These are phyloP conservation scores for Rostrohypoxylon terebratum DNA, from an alignment of 495 filamentous ascomycete species.

Conservation along the genomic window DNA sequence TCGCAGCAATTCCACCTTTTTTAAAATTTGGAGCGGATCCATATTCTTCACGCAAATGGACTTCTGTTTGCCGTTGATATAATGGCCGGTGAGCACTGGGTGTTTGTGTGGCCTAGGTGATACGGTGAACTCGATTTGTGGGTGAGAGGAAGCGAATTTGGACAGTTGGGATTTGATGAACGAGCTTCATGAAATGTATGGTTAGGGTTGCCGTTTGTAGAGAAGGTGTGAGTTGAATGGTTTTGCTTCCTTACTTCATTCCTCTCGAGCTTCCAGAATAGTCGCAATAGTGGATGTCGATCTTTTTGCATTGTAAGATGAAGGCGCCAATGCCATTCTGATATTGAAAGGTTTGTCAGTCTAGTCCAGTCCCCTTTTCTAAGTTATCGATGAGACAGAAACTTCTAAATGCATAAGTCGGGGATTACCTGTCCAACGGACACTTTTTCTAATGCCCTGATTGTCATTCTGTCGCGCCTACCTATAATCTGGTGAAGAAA, in stretches of 20 bases:
- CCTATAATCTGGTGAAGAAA: neutral
- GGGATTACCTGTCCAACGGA: constrained; percentile 69
- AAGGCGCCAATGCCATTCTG: constrained; percentile 98
- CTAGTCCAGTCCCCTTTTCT: no score
- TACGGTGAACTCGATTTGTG: constrained; percentile 90
- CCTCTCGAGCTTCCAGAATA: constrained; percentile 89
- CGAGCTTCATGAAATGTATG: constrained; percentile 59
- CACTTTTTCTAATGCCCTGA: constrained; percentile 69
- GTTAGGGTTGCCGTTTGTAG: neutral
- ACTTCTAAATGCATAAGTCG: neutral
- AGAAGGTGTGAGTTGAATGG: neutral
- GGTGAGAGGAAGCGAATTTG: constrained; percentile 80
- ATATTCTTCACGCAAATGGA: constrained; percentile 90
- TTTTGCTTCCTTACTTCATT: constrained; percentile 82
- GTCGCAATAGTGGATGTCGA: constrained; percentile 98
- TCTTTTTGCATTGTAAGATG: constrained; percentile 93
- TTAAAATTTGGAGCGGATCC: constrained; percentile 78
- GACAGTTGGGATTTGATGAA: constrained; percentile 83
- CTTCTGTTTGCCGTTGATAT: constrained; percentile 89
- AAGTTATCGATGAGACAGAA: neutral
- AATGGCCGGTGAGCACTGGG: constrained; percentile 85
- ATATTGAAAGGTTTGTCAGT: constrained; percentile 14
- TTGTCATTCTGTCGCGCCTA: constrained; percentile 71
- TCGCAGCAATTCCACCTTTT: constrained; percentile 83
- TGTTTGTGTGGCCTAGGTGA: constrained; percentile 89